These are phyloP conservation scores for Paraphaeosphaeria minitans DNA, from an alignment of 2,329 filamentous ascomycete genomes.

Conservation along the genomic window DNA sequence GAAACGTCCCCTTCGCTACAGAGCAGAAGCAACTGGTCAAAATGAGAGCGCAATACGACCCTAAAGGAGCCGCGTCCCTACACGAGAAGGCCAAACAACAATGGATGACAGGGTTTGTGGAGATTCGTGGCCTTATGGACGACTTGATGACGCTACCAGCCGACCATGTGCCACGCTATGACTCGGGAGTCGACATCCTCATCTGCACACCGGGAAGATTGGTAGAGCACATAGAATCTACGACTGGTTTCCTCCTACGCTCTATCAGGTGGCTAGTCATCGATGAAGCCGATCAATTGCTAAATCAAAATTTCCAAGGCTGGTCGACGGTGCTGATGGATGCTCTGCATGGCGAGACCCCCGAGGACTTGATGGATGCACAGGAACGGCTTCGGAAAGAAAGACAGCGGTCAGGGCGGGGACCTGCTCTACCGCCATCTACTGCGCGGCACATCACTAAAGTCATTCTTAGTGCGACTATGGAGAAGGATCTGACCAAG, in stretches of 20 bases:
- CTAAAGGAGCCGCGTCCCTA: slow-evolving; percentile 59
- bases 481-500: slow-evolving; percentile 84
- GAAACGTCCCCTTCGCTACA: slow-evolving; percentile 73
- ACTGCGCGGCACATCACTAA: slow-evolving; percentile 66
- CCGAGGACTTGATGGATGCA: slow-evolving; percentile 53
- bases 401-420: slow-evolving; percentile 42
- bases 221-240: slow-evolving; percentile 87
- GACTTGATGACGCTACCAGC: slow-evolving; percentile 54
- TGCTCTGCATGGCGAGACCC: slow-evolving; percentile 59
- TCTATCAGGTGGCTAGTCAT: slow-evolving; percentile 87
- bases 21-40: slow-evolving; percentile 68
- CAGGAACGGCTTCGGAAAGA: slow-evolving; percentile 59
- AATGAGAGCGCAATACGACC: slow-evolving; percentile 66
- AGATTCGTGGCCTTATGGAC: slow-evolving; percentile 45
- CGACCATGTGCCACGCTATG: slow-evolving; percentile 68
- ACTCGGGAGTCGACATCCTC: slow-evolving; percentile 81
- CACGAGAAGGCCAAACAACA: slow-evolving; percentile 49
- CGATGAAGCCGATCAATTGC: slow-evolving; percentile 89
- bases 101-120: slow-evolving; percentile 38
- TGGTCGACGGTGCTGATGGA: slow-evolving; percentile 77
- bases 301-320: slow-evolving; percentile 90
- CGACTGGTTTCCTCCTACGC: slow-evolving; percentile 78
- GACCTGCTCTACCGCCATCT: slow-evolving; percentile 26
- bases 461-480: slow-evolving; percentile 86
- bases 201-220: slow-evolving; percentile 91